phyloP scores from a whole-genome alignment of 306 rosid species.

The Castanopsis chinensis region DNA sequence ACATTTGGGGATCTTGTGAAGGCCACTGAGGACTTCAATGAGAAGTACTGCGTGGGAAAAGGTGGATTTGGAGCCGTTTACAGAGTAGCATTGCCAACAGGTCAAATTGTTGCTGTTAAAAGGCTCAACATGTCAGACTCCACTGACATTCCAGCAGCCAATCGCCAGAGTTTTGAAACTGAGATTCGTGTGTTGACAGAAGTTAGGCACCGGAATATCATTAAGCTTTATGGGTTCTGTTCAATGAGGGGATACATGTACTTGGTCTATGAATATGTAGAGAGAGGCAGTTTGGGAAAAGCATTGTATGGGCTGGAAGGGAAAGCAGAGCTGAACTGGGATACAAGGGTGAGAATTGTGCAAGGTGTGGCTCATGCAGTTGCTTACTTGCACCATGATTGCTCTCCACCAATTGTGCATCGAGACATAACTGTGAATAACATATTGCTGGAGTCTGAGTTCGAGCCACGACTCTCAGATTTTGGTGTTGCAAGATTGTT shows the following conservation, averaged over 20 bases:
- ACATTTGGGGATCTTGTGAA: constrained; percentile 45
- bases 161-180: constrained; percentile 48
- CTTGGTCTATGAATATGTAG: constrained; percentile 56
- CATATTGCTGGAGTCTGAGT: constrained; percentile 51
- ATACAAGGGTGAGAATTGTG: constrained; percentile 44
- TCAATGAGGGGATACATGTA: constrained; percentile 45
- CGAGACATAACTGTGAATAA: constrained; percentile 64
- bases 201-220: constrained; percentile 66
- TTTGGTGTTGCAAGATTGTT: constrained; percentile 68
- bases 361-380: constrained; percentile 67
- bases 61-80: constrained; percentile 77
- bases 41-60: constrained; percentile 57
- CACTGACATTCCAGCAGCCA: constrained; percentile 40
- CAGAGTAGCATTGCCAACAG: constrained; percentile 41
- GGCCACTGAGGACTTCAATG: constrained; percentile 56
- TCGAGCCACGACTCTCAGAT: constrained; percentile 60
- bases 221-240: constrained; percentile 63
- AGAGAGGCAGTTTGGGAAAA: constrained; percentile 52
- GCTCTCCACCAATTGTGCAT: constrained; percentile 60
- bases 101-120: constrained; percentile 58
- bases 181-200: constrained; percentile 59
- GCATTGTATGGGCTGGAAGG: constrained; percentile 1
- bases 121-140: constrained; percentile 40
- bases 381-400: constrained; percentile 64
- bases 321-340: constrained; percentile 44